Conservation (phyloP, 805 yeast species). For the Wickerhamiella azymoides region DNA sequence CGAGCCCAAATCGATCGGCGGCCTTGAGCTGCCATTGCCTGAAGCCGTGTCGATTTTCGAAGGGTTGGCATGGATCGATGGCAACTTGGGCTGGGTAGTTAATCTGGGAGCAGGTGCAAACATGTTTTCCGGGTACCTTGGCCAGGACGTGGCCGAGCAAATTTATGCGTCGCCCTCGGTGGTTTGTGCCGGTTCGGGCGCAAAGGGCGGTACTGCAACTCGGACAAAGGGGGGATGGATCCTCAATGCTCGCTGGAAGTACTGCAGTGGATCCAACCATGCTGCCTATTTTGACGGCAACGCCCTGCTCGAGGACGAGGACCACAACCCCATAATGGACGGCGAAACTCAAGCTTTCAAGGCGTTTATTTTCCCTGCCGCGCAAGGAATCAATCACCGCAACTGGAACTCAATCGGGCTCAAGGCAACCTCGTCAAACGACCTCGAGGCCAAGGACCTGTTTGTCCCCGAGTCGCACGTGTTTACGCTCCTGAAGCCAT, state of each 20-base stretch:
- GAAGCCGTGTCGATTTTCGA: constrained; percentile 1
- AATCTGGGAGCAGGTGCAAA: constrained; percentile 7
- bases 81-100: constrained; percentile 2
- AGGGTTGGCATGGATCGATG: constrained; percentile 3
- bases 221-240: background rate
- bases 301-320: background rate
- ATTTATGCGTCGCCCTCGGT: background rate
- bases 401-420: constrained; percentile 8
- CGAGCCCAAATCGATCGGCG: constrained; percentile 1
- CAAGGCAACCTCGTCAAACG: constrained; percentile 2
- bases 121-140: constrained; percentile 6
- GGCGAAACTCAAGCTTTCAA: background rate
- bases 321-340: background rate
- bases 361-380: constrained; percentile 1
- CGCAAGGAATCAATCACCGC: background rate
- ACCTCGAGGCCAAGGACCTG: background rate
- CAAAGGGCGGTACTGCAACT: background rate
- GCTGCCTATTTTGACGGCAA: constrained; percentile 2
- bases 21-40: constrained; percentile 4
- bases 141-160: background rate
- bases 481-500: constrained; percentile 1
- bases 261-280: constrained; percentile 6
- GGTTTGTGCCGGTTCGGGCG: constrained; percentile 1
- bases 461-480: constrained; percentile 6
- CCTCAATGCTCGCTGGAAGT: constrained; percentile 5